phyloP scores from a whole-genome alignment of 2,329 filamentous ascomycete genomes.

The Exophiala xenobiotica region DNA sequence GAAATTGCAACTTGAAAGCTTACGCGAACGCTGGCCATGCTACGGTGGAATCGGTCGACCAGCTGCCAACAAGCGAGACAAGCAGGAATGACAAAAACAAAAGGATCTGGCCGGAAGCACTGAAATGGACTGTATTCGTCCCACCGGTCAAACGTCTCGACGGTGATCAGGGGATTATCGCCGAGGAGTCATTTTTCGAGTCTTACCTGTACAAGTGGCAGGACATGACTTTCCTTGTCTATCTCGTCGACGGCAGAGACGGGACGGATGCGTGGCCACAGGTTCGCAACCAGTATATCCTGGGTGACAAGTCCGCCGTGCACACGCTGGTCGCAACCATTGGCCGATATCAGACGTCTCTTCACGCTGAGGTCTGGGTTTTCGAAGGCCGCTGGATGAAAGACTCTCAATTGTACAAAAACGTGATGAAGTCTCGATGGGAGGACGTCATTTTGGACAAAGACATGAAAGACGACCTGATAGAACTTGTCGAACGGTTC shows the following conservation, averaged over 20 bases:
- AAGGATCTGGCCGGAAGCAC: conserved; percentile 14
- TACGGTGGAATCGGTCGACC: conserved; percentile 6
- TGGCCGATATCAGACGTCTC: conserved; percentile 21
- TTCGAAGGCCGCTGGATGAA: conserved; percentile 44
- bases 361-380: conserved; percentile 45
- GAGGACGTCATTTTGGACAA: conserved; percentile 49
- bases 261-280: conserved; percentile 10
- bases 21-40: conserved; percentile 46
- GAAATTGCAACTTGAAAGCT: conserved; percentile 40
- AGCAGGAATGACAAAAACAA: background rate
- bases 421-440: conserved; percentile 45
- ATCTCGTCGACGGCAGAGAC: conserved; percentile 29
- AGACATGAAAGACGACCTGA: conserved; percentile 44
- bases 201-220: conserved; percentile 26
- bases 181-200: conserved; percentile 23
- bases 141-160: conserved; percentile 26
- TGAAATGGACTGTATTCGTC: conserved; percentile 27
- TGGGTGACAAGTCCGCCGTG: conserved; percentile 22
- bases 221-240: conserved; percentile 27
- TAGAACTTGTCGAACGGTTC: conserved; percentile 43
- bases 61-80: background rate
- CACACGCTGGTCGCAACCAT: conserved; percentile 19
- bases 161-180: conserved; percentile 23
- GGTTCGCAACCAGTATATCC: conserved; percentile 29
- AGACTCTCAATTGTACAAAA: conserved; percentile 39